Base-by-base conservation (phyloP, 2,329 filamentous ascomycete species). In the Karstenula rhodostoma region DNA sequence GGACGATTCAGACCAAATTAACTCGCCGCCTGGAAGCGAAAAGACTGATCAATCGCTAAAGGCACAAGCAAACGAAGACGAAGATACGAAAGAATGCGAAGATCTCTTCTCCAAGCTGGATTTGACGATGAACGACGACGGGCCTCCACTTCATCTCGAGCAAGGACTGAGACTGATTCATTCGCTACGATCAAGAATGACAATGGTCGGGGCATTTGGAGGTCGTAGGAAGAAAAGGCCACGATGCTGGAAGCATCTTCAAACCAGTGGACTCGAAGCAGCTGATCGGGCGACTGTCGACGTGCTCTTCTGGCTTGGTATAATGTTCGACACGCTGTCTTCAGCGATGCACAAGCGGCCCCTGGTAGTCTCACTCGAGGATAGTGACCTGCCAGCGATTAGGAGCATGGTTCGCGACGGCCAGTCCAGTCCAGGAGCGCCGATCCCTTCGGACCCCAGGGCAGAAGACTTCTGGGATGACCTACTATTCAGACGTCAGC, bases 271-370 rank as follows among this genome's bases (percentile, higher is more conserved):
- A 6, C 65, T 79, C 13, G 73, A 71, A 46, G 59, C 67, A 29
- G 74, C 78, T 19, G 74, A 82, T 70, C 73, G 74, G 19, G 74
- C 80, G 12, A 87, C 86, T 0, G 77, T 87, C 27, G 79, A 83
- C 13, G 73, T 87, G 12, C 67, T 87, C 2, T 87, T 84, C 66
- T 88, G 85, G 85, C 74, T 87, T 25, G 82, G 81, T 0, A 75
- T 86, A 48, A 86, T 86, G 84, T 83, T 85, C 49, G 84, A 86
- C 64, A 86, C 84, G 0, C 72, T 86, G 13, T 84, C 82, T 0
- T 79, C 84, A 0, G 83, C 83, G 1, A 83, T 86, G 78, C 79
- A 83, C 53, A 77, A 80, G 52, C 79, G 80, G 1, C 79, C 81
- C 3, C 67, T 81, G 0, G 78, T 82, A 0, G 76, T 83, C 5